Evolutionary conservation across 495 filamentous ascomycete species (phyloP).

Genomic region (Neurospora terricola): DNA sequence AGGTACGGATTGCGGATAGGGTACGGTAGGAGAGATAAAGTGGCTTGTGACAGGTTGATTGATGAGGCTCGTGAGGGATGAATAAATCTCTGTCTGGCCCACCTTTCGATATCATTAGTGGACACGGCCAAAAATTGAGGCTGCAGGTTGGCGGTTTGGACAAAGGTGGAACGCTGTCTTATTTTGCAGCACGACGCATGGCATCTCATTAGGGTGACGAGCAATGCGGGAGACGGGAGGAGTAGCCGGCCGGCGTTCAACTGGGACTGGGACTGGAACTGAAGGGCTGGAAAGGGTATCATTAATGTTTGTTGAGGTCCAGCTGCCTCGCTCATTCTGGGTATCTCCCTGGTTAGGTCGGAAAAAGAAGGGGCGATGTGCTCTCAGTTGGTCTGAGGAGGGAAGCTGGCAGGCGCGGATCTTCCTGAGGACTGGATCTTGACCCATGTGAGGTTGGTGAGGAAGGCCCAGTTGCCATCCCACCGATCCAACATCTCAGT

Average conservation of each 20-base stretch:
- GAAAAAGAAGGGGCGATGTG: neutral
- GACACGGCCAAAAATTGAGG: neutral
- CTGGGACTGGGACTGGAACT: neutral
- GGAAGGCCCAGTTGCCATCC: constrained; percentile 45
- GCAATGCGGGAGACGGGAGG: neutral
- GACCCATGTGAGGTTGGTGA: constrained; percentile 45
- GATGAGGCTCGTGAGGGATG: neutral
- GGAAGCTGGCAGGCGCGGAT: constrained; percentile 52
- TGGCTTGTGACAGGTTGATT: neutral
- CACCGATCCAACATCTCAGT: constrained; percentile 34
- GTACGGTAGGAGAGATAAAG: neutral
- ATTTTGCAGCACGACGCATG: neutral
- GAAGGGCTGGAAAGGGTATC: constrained; percentile 5
- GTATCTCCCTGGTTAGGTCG: neutral
- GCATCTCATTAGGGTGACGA: neutral
- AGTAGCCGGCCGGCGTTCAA: neutral
- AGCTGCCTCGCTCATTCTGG: neutral
- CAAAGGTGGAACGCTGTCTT: neutral
- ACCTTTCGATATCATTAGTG: neutral
- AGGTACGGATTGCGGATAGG: neutral
- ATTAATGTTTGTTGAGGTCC: constrained; percentile 3
- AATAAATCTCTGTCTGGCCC: neutral
- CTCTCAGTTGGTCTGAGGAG: constrained; percentile 37
- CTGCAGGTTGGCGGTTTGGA: neutral
- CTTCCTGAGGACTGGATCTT: constrained; percentile 49